Evolutionary conservation across 2,329 filamentous ascomycete genomes (phyloP), one percentile per base, ranked within the genome.

Genomic region (Phialophora tarda): DNA sequence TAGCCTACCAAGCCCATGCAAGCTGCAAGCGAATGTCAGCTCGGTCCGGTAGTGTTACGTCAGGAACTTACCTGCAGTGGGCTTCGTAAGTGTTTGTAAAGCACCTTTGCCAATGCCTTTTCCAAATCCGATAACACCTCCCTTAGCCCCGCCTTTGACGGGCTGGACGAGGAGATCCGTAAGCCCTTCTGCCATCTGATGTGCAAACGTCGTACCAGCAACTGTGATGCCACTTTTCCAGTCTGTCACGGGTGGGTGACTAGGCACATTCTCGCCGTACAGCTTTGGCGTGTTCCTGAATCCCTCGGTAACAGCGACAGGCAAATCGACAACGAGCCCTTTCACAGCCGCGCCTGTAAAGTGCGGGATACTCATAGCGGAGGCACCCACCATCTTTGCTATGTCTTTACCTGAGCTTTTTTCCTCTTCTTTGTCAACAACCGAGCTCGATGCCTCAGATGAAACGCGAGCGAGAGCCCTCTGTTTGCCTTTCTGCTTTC

Each of bases 211-310:
- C 47, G 80, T 78, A 6, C 81, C 79, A 3, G 79, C 80, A 12
- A 79, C 82, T 17, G 76, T 75, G 14, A 73, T 69, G 10, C 82
- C 83, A 3, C 81, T 82, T 56, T 80, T 78, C 64, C 82, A 78
- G 11, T 82, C 83, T 3, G 78, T 82, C 55, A 85, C 78, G 23
- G 53, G 57, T 34, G 59, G 73, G 8, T 77, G 76, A 12, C 78
- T 75, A 3, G 81, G 75, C 34, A 83, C 79, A 4, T 81, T 83
- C 66, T 82, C 82, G 30, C 82, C 82, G 64, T 84, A 85, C 1
- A 85, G 76, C 34, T 79, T 81, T 1, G 84, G 84, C 8, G 81
- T 79, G 30, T 82, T 83, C 63, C 84, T 82, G 62, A 85, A 82
- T 3, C 84, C 84, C 69, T 84, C 82, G 0, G 82, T 78, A 0